Evolutionary conservation across 495 filamentous ascomycete species (phyloP), one percentile per base, ranked within the genome.

Genomic region (Neurospora hispaniola): DNA sequence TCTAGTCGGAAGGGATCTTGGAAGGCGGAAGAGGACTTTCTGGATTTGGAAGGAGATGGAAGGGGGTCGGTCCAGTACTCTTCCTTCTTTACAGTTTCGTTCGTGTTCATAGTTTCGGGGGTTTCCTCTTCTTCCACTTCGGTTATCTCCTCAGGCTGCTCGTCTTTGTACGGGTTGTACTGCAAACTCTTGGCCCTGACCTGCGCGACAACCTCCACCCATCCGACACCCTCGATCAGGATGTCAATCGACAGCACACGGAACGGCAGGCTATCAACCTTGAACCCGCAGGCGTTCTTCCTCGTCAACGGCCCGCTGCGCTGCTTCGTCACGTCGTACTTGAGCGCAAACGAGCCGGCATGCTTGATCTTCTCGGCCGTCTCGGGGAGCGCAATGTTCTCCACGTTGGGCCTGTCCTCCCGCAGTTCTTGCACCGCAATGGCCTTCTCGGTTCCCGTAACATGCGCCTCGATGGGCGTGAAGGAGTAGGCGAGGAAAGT

Each of bases 191-290:
- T 88, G 35, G 86, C 87, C 31, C 94, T 89, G 9, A 96, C 86
- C 80, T 98, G 94, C 16, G 90, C 89, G 7, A 88, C 90, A 23
- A 99, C 80, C 79, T 99, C 96, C 9, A 99, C 86, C 95, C 96
- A 99, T 3, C 96, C 96, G 48, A 90, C 89, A 23, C 95, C 93
- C 76, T 97, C 94, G 43, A 99, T 89, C 9, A 99, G 82, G 44
- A 99, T 88, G 79, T 99, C 96, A 0, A 91, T 86, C 7, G 89
- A 86, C 71, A 94, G 84, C 4, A 98, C 88, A 11, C 85, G 86
- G 79, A 95, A 99, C 3, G 94, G 94, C 44, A 98, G 82, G 31
- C 75, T 74, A 0, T 90, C 84, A 9, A 87, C 81, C 31, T 84
- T 86, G 39, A 92, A 78, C 38, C 84, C 85, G 42, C 84, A 84